Percentiles rank a stretch among this genome's conserved stretches.
These are phyloP conservation scores for Neurospora cerealis DNA, from an alignment of 495 filamentous ascomycete genomes.

Conservation along the genomic window DNA sequence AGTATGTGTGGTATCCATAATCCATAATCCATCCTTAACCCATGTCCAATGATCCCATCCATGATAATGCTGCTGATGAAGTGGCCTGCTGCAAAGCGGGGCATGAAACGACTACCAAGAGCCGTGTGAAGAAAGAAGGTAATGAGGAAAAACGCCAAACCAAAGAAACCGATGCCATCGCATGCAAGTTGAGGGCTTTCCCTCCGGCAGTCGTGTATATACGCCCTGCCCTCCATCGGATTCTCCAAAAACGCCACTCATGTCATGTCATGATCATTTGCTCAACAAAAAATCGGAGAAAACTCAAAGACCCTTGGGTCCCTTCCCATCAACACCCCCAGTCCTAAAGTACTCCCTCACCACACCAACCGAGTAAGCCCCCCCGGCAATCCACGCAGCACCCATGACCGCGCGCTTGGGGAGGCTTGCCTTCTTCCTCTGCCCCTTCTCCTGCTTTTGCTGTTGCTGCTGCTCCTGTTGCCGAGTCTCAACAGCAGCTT, in stretches of 20 bases:
- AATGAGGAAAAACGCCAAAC: not conserved
- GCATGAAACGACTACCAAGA: not conserved
- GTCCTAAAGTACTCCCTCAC: constrained; percentile 55
- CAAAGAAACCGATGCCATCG: not conserved
- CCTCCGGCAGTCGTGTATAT: not conserved
- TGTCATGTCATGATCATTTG: not conserved
- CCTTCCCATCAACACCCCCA: constrained; percentile 44
- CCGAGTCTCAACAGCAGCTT: constrained; percentile 29
- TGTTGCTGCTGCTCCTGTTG: constrained; percentile 1
- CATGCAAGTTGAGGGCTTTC: not conserved
- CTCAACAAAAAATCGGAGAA: not conserved
- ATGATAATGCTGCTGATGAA: not conserved
- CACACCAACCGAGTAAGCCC: constrained; percentile 61
- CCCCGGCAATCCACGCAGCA: constrained; percentile 48
- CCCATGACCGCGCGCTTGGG: constrained; percentile 45
- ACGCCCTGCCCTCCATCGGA: not conserved
- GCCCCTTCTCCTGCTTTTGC: constrained; percentile 17
- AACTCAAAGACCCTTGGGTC: constrained; percentile 40
- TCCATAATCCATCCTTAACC: not conserved
- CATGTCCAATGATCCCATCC: not conserved
- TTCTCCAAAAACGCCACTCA: not conserved
- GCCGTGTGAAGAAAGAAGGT: not conserved
- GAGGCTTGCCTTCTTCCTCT: constrained; percentile 25
- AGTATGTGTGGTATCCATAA: not conserved
- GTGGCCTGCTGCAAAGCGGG: not conserved